Evolutionary conservation across 2,329 filamentous ascomycete genomes (phyloP).

Genomic region (Ophiostoma sp.): DNA sequence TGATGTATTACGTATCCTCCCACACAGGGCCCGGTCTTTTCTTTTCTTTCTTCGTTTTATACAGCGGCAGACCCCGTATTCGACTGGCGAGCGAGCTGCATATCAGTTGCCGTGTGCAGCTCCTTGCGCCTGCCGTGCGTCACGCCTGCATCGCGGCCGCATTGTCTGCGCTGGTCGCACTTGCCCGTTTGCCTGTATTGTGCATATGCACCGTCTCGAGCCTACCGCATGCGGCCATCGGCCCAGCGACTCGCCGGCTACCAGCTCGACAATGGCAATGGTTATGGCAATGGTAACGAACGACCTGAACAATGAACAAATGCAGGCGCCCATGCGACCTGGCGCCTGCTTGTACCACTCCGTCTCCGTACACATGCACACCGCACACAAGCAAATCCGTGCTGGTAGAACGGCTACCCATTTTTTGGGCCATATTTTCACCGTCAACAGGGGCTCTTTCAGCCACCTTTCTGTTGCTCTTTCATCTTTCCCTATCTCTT

Average conservation of each 20-base stretch:
- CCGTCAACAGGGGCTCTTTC: neutral
- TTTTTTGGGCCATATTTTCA: too few species aligned
- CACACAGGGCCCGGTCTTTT: too few species aligned
- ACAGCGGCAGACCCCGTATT: neutral
- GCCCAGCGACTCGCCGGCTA: slow-evolving; percentile 2
- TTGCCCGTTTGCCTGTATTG: neutral
- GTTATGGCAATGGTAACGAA: too few species aligned
- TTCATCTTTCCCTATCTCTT: neutral
- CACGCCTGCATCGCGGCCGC: neutral
- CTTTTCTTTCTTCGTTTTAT: neutral
- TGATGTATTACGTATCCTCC: too few species aligned
- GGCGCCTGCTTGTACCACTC: neutral
- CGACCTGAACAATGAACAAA: neutral
- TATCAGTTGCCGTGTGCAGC: neutral
- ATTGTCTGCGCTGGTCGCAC: neutral
- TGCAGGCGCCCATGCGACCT: neutral
- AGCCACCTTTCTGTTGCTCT: neutral
- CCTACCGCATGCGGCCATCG: neutral
- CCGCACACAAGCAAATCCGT: neutral
- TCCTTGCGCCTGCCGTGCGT: neutral
- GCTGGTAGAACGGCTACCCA: neutral
- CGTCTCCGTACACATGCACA: neutral
- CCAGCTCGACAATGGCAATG: neutral
- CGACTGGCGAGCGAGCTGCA: neutral
- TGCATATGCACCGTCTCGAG: neutral